These are phyloP conservation scores for Athelia sp. DNA, from an alignment of 1,284 basidiomycete genomes.

Conservation along the genomic window DNA sequence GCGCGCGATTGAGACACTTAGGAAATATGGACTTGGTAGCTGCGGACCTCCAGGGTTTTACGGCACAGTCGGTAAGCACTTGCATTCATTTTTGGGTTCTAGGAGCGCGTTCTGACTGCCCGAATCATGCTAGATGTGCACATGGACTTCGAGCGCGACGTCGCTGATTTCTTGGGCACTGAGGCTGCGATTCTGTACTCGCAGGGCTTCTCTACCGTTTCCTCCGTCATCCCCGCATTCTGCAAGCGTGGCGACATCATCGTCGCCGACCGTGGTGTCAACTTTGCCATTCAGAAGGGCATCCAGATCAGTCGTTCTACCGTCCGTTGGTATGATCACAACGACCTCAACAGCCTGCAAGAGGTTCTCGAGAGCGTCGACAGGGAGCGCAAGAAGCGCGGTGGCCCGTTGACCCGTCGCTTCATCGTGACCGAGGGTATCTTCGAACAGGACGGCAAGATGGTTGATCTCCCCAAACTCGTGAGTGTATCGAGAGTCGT, in stretches of 20 bases:
- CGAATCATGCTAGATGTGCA: slow-evolving; percentile 71
- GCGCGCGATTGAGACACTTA: slow-evolving; percentile 81
- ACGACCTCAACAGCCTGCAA: slow-evolving; percentile 88
- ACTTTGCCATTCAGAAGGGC: slow-evolving; percentile 97
- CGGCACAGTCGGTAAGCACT: slow-evolving; percentile 80
- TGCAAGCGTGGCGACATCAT: slow-evolving; percentile 98
- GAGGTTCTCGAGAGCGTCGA: slow-evolving; percentile 81
- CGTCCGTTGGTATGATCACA: slow-evolving; percentile 95
- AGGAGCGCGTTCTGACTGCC: not conserved
- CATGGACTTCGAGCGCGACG: slow-evolving; percentile 81
- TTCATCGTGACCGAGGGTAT: slow-evolving; percentile 98
- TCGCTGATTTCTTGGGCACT: slow-evolving; percentile 88
- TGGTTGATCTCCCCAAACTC: slow-evolving; percentile 87
- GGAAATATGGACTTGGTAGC: slow-evolving; percentile 91
- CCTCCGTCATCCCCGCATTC: slow-evolving; percentile 95
- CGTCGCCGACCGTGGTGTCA: slow-evolving; percentile 93
- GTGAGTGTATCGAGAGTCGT: slow-evolving; percentile 46
- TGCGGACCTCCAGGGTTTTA: slow-evolving; percentile 99
- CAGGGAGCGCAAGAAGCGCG: slow-evolving; percentile 84
- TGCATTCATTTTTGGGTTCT: slow-evolving; percentile 12
- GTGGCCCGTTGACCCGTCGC: slow-evolving; percentile 77
- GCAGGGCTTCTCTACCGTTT: slow-evolving; percentile 89
- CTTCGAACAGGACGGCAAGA: slow-evolving; percentile 91
- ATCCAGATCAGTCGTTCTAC: slow-evolving; percentile 93
- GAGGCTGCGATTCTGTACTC: slow-evolving; percentile 92